Evolutionary conservation across 768 basidiomycete genomes (phyloP).

Genomic region (Tulasnella sp.): DNA sequence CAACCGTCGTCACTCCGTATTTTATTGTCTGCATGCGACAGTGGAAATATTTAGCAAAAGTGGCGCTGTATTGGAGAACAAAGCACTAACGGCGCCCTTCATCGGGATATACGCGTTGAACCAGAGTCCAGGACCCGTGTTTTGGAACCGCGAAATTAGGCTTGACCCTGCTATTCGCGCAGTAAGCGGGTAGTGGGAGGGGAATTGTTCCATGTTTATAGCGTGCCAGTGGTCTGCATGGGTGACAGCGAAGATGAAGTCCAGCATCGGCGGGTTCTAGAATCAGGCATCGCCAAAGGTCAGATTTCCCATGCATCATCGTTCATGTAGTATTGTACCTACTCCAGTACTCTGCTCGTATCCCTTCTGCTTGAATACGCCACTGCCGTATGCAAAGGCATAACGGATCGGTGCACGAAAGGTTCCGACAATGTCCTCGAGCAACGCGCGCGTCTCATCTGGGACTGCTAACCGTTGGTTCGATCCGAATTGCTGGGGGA

Average conservation of each 20-base stretch:
- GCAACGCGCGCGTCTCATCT: constrained; percentile 66
- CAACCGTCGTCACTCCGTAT: constrained; percentile 91
- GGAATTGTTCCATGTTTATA: constrained; percentile 88
- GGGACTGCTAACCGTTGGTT: constrained; percentile 78
- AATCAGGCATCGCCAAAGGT: constrained; percentile 17
- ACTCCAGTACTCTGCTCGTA: constrained; percentile 35
- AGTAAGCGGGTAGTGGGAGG: constrained; percentile 83
- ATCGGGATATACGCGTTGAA: constrained; percentile 87
- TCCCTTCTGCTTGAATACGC: constrained; percentile 89
- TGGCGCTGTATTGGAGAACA: constrained; percentile 7
- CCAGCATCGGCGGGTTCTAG: constrained; percentile 69
- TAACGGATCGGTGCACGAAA: constrained; percentile 92
- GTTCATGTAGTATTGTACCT: not conserved
- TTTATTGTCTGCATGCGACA: constrained; percentile 64
- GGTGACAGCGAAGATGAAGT: constrained; percentile 94
- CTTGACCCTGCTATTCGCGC: constrained; percentile 76
- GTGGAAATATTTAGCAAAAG: not conserved
- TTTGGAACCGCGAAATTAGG: constrained; percentile 74
- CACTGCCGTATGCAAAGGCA: constrained; percentile 95
- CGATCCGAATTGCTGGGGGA: constrained; percentile 47
- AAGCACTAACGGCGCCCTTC: constrained; percentile 64
- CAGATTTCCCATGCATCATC: no score
- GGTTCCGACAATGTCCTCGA: constrained; percentile 68
- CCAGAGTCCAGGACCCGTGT: constrained; percentile 81
- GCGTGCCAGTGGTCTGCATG: constrained; percentile 91